phyloP scores from a whole-genome alignment of 2,329 filamentous ascomycete species.

The Aspergillus sp. region DNA sequence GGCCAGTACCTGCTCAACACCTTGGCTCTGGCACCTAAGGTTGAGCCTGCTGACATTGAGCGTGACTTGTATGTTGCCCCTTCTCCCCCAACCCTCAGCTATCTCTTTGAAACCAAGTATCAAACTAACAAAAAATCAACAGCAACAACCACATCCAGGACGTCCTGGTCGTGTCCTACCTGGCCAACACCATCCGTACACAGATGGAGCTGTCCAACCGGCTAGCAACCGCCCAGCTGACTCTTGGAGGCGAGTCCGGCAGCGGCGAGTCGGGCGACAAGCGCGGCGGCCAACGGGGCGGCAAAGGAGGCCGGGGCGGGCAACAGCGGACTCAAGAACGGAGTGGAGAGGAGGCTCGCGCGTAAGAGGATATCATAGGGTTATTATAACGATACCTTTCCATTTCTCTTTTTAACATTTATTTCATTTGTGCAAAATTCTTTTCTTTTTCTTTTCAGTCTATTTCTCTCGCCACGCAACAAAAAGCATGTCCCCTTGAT shows the following conservation, averaged over 20 bases:
- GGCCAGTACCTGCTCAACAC: conserved; percentile 96
- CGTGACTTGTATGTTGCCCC: conserved; percentile 72
- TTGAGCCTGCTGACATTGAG: conserved; percentile 86
- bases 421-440: conserved; percentile 4
- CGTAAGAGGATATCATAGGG: conserved; percentile 26
- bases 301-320: conserved; percentile 44
- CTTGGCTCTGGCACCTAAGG: conserved; percentile 90
- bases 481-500: background rate
- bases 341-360: conserved; percentile 40
- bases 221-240: conserved; percentile 76
- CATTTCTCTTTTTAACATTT: conserved; percentile 13
- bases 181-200: conserved; percentile 97
- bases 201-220: conserved; percentile 98
- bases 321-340: conserved; percentile 44
- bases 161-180: conserved; percentile 95
- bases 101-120: conserved; percentile 10
- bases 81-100: background rate
- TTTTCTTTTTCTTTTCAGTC: conserved; percentile 12
- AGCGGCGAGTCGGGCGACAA: conserved; percentile 39
- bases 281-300: conserved; percentile 42
- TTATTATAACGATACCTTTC: conserved; percentile 27
- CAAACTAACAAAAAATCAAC: conserved; percentile 32
- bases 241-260: conserved; percentile 51
- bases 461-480: conserved; percentile 2
- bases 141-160: conserved; percentile 99